Evolutionary conservation across 225 moss, liverwort and hornwort genomes (phyloP).

Genomic region (Anthoceros angustus): DNA sequence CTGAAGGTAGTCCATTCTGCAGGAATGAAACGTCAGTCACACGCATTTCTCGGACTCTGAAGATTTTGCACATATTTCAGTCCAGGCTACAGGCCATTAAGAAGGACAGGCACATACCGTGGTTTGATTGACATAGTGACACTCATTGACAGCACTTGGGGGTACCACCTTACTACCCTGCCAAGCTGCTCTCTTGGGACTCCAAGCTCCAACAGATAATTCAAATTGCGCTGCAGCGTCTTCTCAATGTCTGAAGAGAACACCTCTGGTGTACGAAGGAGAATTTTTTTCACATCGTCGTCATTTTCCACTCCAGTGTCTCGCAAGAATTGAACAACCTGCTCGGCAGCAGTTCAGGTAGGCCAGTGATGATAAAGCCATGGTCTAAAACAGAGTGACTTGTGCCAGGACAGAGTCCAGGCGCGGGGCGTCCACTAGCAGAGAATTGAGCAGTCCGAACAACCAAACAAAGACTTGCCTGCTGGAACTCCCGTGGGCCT

Average conservation of each 20-base stretch:
- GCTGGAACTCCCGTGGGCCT: constrained; percentile 45
- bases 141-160: constrained; percentile 77
- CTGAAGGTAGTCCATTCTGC: constrained; percentile 68
- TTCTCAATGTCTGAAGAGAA: constrained; percentile 46
- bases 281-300: constrained; percentile 48
- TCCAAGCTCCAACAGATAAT: constrained; percentile 63
- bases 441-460: neutral
- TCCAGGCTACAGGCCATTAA: neutral
- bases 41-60: neutral
- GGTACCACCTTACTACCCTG: constrained; percentile 62
- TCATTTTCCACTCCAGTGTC: constrained; percentile 47
- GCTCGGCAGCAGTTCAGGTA: constrained; percentile 8
- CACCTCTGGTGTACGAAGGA: constrained; percentile 68
- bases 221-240: constrained; percentile 54
- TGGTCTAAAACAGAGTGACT: neutral
- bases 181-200: constrained; percentile 37
- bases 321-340: constrained; percentile 65
- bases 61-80: neutral
- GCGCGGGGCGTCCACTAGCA: neutral
- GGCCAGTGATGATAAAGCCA: neutral
- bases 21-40: constrained; percentile 3
- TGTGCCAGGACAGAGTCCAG: neutral
- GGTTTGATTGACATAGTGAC: constrained; percentile 61
- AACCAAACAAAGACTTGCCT: constrained; percentile 24
- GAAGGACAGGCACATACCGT: constrained; percentile 22